phyloP scores from a whole-genome alignment of 2,329 filamentous ascomycete genomes.

The Aspergillus calidoustus region DNA sequence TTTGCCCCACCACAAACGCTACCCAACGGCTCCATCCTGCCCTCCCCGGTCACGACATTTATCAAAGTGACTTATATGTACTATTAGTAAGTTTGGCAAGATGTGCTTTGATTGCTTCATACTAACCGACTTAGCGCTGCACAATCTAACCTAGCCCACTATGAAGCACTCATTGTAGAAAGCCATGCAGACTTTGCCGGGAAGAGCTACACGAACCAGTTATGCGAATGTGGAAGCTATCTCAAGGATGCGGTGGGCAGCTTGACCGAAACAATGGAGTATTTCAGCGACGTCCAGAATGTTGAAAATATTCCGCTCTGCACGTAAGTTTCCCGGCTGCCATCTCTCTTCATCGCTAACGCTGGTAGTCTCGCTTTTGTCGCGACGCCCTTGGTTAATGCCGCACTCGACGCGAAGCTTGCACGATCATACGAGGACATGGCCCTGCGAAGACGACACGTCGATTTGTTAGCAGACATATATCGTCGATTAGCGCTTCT shows the following conservation, averaged over 20 bases:
- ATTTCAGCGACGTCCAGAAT: slow-evolving; percentile 9
- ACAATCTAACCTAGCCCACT: slow-evolving; percentile 6
- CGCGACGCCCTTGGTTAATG: slow-evolving; percentile 8
- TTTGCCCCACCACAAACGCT: neutral
- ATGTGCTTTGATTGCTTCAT: neutral
- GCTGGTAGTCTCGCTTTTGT: slow-evolving; percentile 4
- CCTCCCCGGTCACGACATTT: neutral
- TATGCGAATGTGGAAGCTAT: slow-evolving; percentile 6
- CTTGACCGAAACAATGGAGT: slow-evolving; percentile 10
- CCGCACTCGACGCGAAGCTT: slow-evolving; percentile 12
- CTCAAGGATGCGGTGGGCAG: slow-evolving; percentile 8
- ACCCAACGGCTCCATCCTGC: neutral
- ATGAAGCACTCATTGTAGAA: slow-evolving; percentile 14
- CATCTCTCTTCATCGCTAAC: neutral
- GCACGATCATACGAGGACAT: slow-evolving; percentile 7
- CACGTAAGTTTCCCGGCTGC: slow-evolving; percentile 2
- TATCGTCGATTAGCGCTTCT: slow-evolving; percentile 5
- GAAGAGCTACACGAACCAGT: slow-evolving; percentile 6
- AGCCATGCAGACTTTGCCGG: slow-evolving; percentile 13
- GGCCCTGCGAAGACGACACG: neutral
- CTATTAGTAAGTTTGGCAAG: slow-evolving; percentile 9
- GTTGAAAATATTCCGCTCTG: slow-evolving; percentile 13
- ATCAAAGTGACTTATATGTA: slow-evolving; percentile 16
- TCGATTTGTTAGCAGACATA: slow-evolving; percentile 9
- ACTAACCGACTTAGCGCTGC: slow-evolving; percentile 1